Evolutionary conservation across 495 filamentous ascomycete species (phyloP), one percentile per base, ranked within the genome.

Genomic region (Penicillium ucsense): DNA sequence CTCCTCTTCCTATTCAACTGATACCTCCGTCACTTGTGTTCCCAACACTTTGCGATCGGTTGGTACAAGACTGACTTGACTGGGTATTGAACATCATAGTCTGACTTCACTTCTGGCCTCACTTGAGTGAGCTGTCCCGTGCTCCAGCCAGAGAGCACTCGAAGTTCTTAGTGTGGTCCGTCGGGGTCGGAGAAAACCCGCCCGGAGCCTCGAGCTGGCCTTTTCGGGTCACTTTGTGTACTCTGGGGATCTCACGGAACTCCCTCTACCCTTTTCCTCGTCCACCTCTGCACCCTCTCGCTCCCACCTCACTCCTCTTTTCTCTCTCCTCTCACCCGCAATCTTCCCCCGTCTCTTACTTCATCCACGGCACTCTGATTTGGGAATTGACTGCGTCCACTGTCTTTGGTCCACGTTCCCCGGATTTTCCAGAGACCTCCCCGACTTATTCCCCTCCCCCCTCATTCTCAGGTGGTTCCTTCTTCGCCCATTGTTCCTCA

Each of bases 121-220:
- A 20, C 20, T 20, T 20, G 20, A 20, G 20, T 20, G 20, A 20
- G 20, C 20, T 20, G 20, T 20, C 20, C 20, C 20, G 20, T 20
- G 20, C 20, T 2, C 20, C 20, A 20, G 20, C 20, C 20, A 20
- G 20, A 32, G 30, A 11, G n/a, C 29, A 43, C 37, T 41, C 11
- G 46, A 32, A 8, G 31, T 48, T 48, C 20, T 20, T 20, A 20
- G 39, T 40, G 46, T 35, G 31, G 38, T 34, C 43, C 43, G 27
- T 53, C 53, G 59, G 56, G 12, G 45, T 49, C 59, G 59, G 59
- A 60, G 56, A 62, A 62, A 62, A 55, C 53, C 43, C 40, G 56
- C 59, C 59, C 59, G 56, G 59, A 61, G 50, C 47, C 52, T 59
- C 57, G 57, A 59, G 51, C 55, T 63, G 61, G 55, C 61, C 58